These are phyloP conservation scores for Anastatica hierochuntica DNA, from an alignment of 345 rosid genomes.

Conservation along the genomic window DNA sequence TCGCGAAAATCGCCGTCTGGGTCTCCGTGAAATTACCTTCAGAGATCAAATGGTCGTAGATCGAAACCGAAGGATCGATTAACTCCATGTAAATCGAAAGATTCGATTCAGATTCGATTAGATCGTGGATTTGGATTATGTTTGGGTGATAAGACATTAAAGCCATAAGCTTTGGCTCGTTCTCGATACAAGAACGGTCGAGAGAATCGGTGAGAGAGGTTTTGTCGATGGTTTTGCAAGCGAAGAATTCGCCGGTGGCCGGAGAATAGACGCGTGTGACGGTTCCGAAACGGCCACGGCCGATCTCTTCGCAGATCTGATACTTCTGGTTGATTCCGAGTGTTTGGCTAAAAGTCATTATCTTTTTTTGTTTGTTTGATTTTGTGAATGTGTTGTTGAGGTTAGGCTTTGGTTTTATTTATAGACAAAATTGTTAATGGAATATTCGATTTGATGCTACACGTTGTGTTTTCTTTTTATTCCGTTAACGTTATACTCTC, in stretches of 20 bases:
- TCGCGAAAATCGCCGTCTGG: slow-evolving; percentile 36
- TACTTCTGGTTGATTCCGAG: slow-evolving; percentile 24
- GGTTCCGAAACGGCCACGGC: slow-evolving; percentile 65
- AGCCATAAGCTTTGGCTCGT: slow-evolving; percentile 63
- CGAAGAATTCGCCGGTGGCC: slow-evolving; percentile 36
- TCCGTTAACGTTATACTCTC: no score
- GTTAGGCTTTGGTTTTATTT: background rate
- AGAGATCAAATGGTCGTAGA: slow-evolving; percentile 36
- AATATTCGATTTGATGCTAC: no score
- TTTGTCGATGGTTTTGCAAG: slow-evolving; percentile 63
- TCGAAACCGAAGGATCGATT: slow-evolving; percentile 38
- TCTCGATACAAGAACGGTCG: slow-evolving; percentile 54
- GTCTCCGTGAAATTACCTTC: slow-evolving; percentile 31
- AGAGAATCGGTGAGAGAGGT: slow-evolving; percentile 38
- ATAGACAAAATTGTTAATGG: no score
- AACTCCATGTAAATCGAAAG: slow-evolving; percentile 53
- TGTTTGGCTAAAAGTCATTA: slow-evolving; percentile 25
- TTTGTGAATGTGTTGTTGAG: background rate
- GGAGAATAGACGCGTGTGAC: slow-evolving; percentile 50
- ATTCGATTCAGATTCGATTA: slow-evolving; percentile 44
- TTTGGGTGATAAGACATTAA: slow-evolving; percentile 49
- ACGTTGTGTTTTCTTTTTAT: no score
- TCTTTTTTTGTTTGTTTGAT: background rate
- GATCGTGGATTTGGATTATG: slow-evolving; percentile 43
- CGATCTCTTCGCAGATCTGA: slow-evolving; percentile 65